Evolutionary conservation across 208 protist species (phyloP).

Genomic region (Jaenimonas drosophilae): DNA sequence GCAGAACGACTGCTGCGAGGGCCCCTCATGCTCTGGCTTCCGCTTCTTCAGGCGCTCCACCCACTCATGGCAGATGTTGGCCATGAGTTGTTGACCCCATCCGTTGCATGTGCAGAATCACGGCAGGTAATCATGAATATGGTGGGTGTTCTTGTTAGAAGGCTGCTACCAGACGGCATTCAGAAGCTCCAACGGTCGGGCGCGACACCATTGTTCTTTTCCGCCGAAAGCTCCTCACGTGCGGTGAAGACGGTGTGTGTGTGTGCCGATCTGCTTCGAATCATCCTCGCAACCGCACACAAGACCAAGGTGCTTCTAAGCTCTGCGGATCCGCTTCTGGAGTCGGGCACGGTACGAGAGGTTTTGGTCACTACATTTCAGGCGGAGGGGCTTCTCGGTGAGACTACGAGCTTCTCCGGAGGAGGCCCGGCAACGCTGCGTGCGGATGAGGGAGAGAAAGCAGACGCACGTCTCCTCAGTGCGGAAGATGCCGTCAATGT

Average conservation of each 20-base stretch:
- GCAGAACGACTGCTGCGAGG: slow-evolving; percentile 1
- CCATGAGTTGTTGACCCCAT: slow-evolving; percentile 19
- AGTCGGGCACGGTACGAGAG: slow-evolving; percentile 6
- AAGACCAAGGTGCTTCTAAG: slow-evolving; percentile 17
- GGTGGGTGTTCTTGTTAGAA: slow-evolving; percentile 10
- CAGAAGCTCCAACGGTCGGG: slow-evolving; percentile 12
- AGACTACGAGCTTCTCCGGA: not conserved
- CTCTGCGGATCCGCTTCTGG: slow-evolving; percentile 14
- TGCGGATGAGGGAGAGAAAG: too few species aligned
- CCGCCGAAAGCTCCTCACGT: too few species aligned
- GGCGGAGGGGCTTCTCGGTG: too few species aligned
- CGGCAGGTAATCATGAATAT: slow-evolving; percentile 26
- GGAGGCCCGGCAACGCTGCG: too few species aligned
- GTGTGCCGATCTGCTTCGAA: slow-evolving; percentile 17
- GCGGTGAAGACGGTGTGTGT: slow-evolving; percentile 16
- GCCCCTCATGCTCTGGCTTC: slow-evolving; percentile 8
- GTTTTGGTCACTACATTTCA: too few species aligned
- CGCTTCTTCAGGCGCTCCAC: slow-evolving; percentile 16
- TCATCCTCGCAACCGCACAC: slow-evolving; percentile 12
- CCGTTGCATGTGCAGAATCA: slow-evolving; percentile 36
- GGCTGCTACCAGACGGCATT: slow-evolving; percentile 18
- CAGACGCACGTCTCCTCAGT: too few species aligned
- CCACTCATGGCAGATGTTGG: slow-evolving; percentile 37
- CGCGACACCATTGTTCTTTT: too few species aligned
- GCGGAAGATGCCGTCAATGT: too few species aligned